These are phyloP conservation scores for Tubosaeta brunneosetosa DNA, from an alignment of 768 basidiomycete species.

Conservation along the genomic window DNA sequence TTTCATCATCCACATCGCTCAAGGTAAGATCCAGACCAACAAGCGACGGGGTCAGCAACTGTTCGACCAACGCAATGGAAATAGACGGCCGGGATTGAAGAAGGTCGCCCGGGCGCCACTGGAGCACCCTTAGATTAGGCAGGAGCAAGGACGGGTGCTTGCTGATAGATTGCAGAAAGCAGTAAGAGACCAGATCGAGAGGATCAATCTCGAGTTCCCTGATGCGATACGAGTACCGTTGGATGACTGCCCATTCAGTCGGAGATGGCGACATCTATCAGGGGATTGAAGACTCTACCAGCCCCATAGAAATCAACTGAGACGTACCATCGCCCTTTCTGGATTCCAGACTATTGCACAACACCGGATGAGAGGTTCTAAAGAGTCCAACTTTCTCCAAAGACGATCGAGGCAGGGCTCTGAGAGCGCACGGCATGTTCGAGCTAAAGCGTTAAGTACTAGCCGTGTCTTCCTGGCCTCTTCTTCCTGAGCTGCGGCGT, in stretches of 20 bases:
- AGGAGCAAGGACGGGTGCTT: neutral
- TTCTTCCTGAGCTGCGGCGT: neutral
- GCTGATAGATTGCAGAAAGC: constrained; percentile 1
- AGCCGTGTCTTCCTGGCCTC: neutral
- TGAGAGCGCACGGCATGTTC: neutral
- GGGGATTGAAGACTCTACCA: neutral
- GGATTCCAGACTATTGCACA: neutral
- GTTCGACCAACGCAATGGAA: neutral
- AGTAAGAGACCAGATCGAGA: neutral
- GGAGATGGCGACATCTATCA: neutral
- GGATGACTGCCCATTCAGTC: neutral
- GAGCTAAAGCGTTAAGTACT: neutral
- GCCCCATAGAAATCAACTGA: neutral
- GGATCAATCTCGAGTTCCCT: neutral
- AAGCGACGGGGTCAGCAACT: neutral
- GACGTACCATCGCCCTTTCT: neutral
- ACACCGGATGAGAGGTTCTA: constrained; percentile 1
- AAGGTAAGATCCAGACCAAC: neutral
- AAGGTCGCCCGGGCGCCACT: neutral
- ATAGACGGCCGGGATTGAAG: neutral
- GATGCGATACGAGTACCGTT: constrained; percentile 2
- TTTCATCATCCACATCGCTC: neutral
- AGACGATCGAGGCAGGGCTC: constrained; percentile 1
- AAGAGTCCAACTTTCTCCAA: neutral
- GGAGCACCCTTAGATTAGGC: constrained; percentile 2